Evolutionary conservation across 768 basidiomycete genomes (phyloP), one percentile per base, ranked within the genome.

Genomic region (Pleurotus eryngii): DNA sequence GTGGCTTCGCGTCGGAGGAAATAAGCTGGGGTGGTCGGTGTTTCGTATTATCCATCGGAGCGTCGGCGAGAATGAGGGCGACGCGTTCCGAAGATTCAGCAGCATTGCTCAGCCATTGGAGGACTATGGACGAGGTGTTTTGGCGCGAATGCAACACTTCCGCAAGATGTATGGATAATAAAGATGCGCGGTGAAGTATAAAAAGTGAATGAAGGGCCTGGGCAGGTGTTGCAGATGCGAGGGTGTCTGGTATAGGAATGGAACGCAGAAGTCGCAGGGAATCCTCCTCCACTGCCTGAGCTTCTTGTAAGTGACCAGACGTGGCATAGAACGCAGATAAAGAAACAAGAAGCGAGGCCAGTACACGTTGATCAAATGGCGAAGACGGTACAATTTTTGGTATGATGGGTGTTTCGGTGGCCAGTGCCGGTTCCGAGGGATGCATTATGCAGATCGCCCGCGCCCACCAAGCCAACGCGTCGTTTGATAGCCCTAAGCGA

Each of bases 151-250:
- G 78, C 8, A 82, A 70, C 9, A 92, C 87, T 70, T 92, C 88
- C 0, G 87, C 89, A 12, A 84, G 81, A 64, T 92, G 90, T 11
- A 87, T 75, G 12, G 85, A 85, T 47, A 92, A 70, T 9, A 92
- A 72, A n/a, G 90, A 82, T 14, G 87, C 82, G 40, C 88, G 85
- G 59, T 92, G 89, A 26, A 89, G 78, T 43, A 91, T 71, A 61
- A 81, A 89, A 5, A 89, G 69, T 0, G 76, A 70, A 66, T 91
- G 90, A 39, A 92, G 76, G 4, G 77, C 74, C 55, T 87, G 81
- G 5, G 86, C 79, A 8, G 83, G 75, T 8, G 87, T 75, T 22
- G 77, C 67, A 4, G 76, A 63, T 3, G 76, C 64, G 4, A 76
- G 64, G 5, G 76, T 73, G 7, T 76, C 69, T 8, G 84, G 78